Percentiles rank a stretch among this genome's conserved stretches.
Evolutionary conservation across 768 basidiomycete species (phyloP).

Genomic region (Pleurotus platypus): DNA sequence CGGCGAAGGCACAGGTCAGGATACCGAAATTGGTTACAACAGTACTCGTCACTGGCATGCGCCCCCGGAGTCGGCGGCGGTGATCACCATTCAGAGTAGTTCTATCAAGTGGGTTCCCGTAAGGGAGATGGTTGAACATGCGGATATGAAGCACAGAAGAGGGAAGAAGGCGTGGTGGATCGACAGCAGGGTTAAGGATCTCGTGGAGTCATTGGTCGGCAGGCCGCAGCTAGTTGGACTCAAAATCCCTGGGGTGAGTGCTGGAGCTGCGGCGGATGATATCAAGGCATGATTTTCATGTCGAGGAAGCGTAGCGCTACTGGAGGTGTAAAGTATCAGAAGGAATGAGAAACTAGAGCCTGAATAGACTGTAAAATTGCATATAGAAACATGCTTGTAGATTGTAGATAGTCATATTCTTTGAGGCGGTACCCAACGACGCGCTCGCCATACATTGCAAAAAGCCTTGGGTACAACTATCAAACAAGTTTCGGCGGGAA

Average conservation of each 20-base stretch:
- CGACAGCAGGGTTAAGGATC: conserved; percentile 41
- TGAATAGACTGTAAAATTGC: no score
- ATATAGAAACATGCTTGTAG: no score
- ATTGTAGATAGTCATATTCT: no score
- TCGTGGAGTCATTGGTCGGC: conserved; percentile 75
- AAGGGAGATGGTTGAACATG: conserved; percentile 76
- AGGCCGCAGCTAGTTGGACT: conserved; percentile 51
- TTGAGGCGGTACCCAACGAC: no score
- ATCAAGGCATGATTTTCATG: not conserved
- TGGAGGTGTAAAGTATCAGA: no score
- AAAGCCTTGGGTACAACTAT: no score
- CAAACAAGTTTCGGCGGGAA: no score
- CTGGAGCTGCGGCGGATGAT: conserved; percentile 3
- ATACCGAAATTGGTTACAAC: not conserved
- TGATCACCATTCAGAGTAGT: conserved; percentile 89
- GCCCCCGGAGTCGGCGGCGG: conserved; percentile 67
- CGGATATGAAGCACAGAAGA: conserved; percentile 88
- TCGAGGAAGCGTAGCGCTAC: not conserved
- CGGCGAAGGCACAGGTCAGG: not conserved
- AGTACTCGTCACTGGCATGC: conserved; percentile 49
- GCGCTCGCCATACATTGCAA: no score
- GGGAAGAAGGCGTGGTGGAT: conserved; percentile 83
- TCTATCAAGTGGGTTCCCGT: conserved; percentile 81
- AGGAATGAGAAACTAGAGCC: no score
- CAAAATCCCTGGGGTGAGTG: conserved; percentile 9